Base-by-base conservation (phyloP, 1,284 basidiomycete species). In the Moniliella sp. region DNA sequence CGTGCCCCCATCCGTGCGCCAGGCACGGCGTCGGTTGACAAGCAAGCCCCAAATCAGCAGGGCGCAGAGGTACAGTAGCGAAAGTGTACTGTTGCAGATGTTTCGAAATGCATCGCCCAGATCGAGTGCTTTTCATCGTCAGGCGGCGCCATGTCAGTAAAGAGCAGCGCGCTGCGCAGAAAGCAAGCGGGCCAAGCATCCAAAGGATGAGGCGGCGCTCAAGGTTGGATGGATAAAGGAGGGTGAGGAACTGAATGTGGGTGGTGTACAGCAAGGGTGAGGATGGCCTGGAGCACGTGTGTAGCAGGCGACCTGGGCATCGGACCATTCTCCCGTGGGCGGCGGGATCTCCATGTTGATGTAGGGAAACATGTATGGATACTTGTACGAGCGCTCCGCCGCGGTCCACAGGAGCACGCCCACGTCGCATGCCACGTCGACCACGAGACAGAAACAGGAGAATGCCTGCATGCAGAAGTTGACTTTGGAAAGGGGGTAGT, bases 341-440 rank as follows among this genome's bases (percentile, higher is more conserved):
- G 91, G 74, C 31, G 75, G 69, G 18, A 65, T 48, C 37, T 62
- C 59, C 26, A 88, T 73, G 3, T 78, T 72, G 28, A 86, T 67
- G 60, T 93, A 97, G 41, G 76, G 77, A 33, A 94, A 73, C 75
- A 84, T 86, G 61, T 83, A 93, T 0, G 88, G 88, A 80, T 84
- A 93, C 18, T 64, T 63, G 45, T 71, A 67, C 40, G 76, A 80
- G 43, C 77, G 71, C 1, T 65, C 43, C 3, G 71, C 61, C 3
- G 75, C 67, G 2, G 69, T 64, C 0, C 67, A 57, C 4, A 91
- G 67, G 21, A 88, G 69, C 48, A 83, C 70, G 19, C 46, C 44
- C 0, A 60, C 34, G 5, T 54, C 46, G 5, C 53, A 50, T 26
- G 40, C 39, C 14, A 54, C 33, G 38, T 44, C 55, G 33, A 50